phyloP scores from a whole-genome alignment of 257 asterid species.

The Solanum appendiculatum region DNA sequence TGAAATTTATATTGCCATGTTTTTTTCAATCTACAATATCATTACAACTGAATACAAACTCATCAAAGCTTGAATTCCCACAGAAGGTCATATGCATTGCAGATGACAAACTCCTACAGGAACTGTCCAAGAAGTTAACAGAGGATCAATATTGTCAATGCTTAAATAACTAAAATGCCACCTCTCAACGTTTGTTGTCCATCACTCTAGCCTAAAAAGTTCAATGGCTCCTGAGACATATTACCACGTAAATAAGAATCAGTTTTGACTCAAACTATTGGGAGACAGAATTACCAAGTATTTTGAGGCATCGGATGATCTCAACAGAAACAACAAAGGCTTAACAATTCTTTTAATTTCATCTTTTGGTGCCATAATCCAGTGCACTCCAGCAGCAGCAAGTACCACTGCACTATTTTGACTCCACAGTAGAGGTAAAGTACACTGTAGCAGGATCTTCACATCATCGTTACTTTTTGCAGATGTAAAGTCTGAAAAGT shows the following conservation, averaged over 20 bases:
- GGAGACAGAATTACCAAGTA: constrained; percentile 56
- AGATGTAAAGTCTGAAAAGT: constrained; percentile 48
- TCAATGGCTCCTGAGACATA: not conserved
- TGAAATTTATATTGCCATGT: not conserved
- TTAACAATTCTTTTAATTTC: constrained; percentile 66
- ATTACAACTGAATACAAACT: not conserved
- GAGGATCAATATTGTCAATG: not conserved
- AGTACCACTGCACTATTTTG: constrained; percentile 93
- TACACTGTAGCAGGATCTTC: constrained; percentile 77
- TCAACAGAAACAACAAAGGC: constrained; percentile 84
- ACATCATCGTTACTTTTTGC: constrained; percentile 71
- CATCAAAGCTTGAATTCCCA: not conserved
- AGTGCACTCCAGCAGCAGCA: constrained; percentile 97
- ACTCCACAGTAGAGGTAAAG: constrained; percentile 83
- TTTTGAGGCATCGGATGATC: constrained; percentile 86
- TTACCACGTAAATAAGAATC: not conserved
- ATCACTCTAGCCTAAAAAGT: not conserved
- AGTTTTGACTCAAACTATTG: not conserved
- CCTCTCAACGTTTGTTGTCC: not conserved
- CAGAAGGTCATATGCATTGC: not conserved
- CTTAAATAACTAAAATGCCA: not conserved
- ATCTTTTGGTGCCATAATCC: constrained; percentile 93
- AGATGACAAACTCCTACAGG: not conserved
- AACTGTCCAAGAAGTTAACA: not conserved
- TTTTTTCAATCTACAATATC: not conserved